phyloP scores from a whole-genome alignment of 2,329 filamentous ascomycete genomes.

The Myrmaecium sp. region DNA sequence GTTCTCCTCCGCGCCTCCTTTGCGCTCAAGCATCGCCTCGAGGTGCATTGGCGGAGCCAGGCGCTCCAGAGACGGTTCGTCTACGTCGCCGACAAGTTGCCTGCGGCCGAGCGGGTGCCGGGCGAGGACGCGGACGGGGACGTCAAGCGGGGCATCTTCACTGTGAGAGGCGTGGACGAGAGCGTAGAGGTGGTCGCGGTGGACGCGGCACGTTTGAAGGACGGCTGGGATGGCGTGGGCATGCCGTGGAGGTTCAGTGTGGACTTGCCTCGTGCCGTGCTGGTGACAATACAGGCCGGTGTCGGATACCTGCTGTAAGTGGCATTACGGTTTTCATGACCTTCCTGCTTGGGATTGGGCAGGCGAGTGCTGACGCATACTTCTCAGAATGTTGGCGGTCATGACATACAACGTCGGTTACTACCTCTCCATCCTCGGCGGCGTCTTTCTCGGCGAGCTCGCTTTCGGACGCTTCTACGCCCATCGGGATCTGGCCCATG shows the following conservation, averaged over 20 bases:
- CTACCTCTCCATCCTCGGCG: conserved; percentile 61
- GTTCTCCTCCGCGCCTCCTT: conserved; percentile 52
- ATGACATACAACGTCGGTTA: conserved; percentile 85
- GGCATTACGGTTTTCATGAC: conserved; percentile 1
- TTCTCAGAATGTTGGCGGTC: conserved; percentile 69
- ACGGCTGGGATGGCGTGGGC: too few relatives aligned
- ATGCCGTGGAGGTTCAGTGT: conserved; percentile 69
- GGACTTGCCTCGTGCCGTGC: conserved; percentile 53
- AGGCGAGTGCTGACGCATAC: not conserved
- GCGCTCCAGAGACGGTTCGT: conserved; percentile 65
- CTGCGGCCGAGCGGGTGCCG: conserved; percentile 42
- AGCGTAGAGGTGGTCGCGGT: conserved; percentile 56
- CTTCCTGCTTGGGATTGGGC: not conserved
- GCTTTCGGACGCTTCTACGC: conserved; percentile 53
- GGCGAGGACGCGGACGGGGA: conserved; percentile 34
- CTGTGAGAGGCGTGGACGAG: conserved; percentile 66
- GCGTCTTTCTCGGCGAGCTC: conserved; percentile 74
- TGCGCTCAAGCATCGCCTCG: conserved; percentile 45
- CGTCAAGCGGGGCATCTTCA: conserved; percentile 48
- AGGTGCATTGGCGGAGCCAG: conserved; percentile 52
- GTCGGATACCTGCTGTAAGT: conserved; percentile 77
- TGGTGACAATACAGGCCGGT: conserved; percentile 57
- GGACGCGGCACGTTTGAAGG: too few relatives aligned
- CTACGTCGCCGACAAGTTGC: conserved; percentile 47
- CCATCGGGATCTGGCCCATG: conserved; percentile 9